Evolutionary conservation across 2,329 filamentous ascomycete genomes (phyloP).

Genomic region (Trichoderma atroviride): DNA sequence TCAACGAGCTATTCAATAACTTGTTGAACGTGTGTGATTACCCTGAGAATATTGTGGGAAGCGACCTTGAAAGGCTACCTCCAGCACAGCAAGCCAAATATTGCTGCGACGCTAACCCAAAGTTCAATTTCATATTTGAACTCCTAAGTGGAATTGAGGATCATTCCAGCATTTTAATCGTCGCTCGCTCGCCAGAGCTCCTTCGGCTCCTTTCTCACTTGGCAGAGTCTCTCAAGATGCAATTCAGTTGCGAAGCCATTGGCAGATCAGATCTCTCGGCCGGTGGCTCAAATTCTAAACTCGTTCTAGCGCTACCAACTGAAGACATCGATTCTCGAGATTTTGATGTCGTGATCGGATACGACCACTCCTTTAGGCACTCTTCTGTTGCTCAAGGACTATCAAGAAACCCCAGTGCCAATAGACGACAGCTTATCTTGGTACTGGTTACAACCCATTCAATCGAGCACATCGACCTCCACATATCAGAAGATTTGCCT

Average conservation of each 20-base stretch:
- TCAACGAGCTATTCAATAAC: conserved; percentile 55
- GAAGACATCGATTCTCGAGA: conserved; percentile 44
- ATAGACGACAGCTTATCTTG: conserved; percentile 49
- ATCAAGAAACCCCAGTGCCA: conserved; percentile 18
- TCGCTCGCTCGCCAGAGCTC: conserved; percentile 54
- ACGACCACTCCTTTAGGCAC: conserved; percentile 53
- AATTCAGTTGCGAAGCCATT: conserved; percentile 41
- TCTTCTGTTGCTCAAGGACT: conserved; percentile 38
- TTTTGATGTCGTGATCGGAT: conserved; percentile 57
- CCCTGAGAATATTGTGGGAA: conserved; percentile 54
- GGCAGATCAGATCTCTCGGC: conserved; percentile 33
- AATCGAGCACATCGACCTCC: conserved; percentile 58
- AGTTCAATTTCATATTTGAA: conserved; percentile 62
- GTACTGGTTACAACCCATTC: conserved; percentile 54
- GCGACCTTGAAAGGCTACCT: conserved; percentile 44
- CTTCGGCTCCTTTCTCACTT: conserved; percentile 57
- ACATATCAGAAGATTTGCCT: conserved; percentile 42
- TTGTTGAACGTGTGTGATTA: conserved; percentile 61
- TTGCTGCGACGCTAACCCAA: conserved; percentile 59
- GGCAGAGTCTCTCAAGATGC: conserved; percentile 45
- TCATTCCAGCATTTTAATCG: conserved; percentile 54
- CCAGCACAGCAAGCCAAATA: conserved; percentile 53
- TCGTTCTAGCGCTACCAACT: conserved; percentile 48
- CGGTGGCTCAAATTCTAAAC: conserved; percentile 41
- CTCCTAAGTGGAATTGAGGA: conserved; percentile 51